Evolutionary conservation across 495 filamentous ascomycete species (phyloP), one percentile per base, ranked within the genome.

Genomic region (Podospora pseudocomata): DNA sequence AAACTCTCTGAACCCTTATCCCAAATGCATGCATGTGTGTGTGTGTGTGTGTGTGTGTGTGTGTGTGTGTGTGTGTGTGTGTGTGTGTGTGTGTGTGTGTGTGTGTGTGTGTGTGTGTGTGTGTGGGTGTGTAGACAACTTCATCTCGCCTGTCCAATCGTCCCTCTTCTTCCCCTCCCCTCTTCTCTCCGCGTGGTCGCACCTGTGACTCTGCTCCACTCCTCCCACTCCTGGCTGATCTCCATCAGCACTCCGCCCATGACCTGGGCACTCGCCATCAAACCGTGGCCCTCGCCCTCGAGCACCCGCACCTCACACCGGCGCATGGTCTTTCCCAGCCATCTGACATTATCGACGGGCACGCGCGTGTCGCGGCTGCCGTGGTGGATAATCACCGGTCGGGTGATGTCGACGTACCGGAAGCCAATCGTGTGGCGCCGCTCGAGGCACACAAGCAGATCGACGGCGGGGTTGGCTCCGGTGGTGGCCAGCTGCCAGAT

Each of bases 401-500:
- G 86, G 0, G 88, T 95, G 70, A 98, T 97, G 74, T 99, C 95
- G 19, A 96, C 93, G 73, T 99, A 99, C 32, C 94, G 88, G 79
- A 99, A 99, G 0, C 95, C 95, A 72, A 99, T 97, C 0, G 91
- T 88, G 71, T 96, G 91, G 11, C 91, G 87, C 20, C 96, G 89
- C 78, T 99, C 95, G 16, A 99, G 81, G 75, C 95, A 99, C 13
- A 97, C 91, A 2, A 99, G 81, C 11, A 99, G 79, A 78, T 99
- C 95, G 15, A 96, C 90, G 2, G 94, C 93, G 0, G 95, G 96
- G 76, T 99, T 98, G 19, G 94, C 93, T 64, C 93, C 89, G 2
- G 89, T 89, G 0, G 94, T 97, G 9, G 96, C 92, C n/a, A 94
- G 85, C 61, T 94, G 90, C 95, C 95, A 99, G 68, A 97, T 97